Evolutionary conservation across 1,284 basidiomycete species (phyloP), one percentile per base, ranked within the genome.

Genomic region (Porphyrellus sp.): DNA sequence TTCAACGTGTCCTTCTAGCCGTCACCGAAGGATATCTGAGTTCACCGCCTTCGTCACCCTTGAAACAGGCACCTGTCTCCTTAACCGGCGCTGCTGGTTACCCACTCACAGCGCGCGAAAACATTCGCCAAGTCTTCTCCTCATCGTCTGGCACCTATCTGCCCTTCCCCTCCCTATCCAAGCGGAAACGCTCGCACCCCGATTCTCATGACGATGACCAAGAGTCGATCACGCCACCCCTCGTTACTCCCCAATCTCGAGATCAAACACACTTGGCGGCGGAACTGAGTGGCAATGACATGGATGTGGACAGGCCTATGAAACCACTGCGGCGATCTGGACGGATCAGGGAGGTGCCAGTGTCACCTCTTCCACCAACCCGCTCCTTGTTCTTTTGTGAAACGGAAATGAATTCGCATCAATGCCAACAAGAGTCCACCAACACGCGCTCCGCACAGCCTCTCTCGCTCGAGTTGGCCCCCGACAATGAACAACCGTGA

Each of bases 331-430:
- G 70, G 62, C 59, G 65, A 60, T 67, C 68, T 59, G 49, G 56
- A 53, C 67, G 61, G 63, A 67, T 58, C 60, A 58, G 67, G 60
- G 59, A 58, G 45, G 25, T 61, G 55, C 57, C 67, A 55, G 25
- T 61, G 55, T 58, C 67, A 55, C 31, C 63, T 61, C 57, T 55
- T 63, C 46, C 59, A 59, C 61, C 51, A 51, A 42, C 45, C 51
- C 57, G 47, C 50, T 64, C 60, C 59, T 57, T 58, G 57, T 62
- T 53, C 58, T 55, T 55, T 55, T 57, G 53, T 52, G 56, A 58
- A 55, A 60, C 69, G 70, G 68, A 71, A 60, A 71, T 70, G 67
- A 71, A 64, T 52, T 54, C 56, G 49, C 65, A 61, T 60, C 67
- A 64, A 35, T 56, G 41, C 57, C 54, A 56, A 53, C 35, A 53